phyloP scores from a whole-genome alignment of 768 basidiomycete genomes.

The Pleurotus ostreatus region DNA sequence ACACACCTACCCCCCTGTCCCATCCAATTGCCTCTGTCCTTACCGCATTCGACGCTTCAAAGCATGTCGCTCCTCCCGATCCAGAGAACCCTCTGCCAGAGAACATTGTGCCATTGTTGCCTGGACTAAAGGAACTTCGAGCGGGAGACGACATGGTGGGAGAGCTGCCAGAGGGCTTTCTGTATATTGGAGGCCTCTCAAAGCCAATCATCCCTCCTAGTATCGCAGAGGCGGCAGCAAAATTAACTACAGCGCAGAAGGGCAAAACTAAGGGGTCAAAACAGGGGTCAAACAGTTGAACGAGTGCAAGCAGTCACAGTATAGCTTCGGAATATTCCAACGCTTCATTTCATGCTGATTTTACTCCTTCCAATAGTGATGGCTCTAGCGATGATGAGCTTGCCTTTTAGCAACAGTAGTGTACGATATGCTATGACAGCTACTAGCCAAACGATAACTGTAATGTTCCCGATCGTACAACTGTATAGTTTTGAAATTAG shows the following conservation, averaged over 20 bases:
- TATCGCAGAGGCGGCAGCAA: background rate
- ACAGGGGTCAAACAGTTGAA: too few species aligned
- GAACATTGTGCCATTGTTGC: slow-evolving; percentile 5
- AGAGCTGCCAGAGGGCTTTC: slow-evolving; percentile 3
- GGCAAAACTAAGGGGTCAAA: too few species aligned
- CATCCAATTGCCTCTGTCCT: background rate
- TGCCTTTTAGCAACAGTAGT: background rate
- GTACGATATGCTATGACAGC: background rate
- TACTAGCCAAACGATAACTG: too few species aligned
- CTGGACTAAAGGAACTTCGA: slow-evolving; percentile 10
- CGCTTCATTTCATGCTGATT: background rate
- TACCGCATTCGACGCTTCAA: background rate
- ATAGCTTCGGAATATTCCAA: too few species aligned
- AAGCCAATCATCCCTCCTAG: background rate
- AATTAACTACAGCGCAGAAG: too few species aligned
- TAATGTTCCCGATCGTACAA: too few species aligned
- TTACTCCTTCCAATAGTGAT: background rate
- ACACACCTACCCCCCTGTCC: background rate
- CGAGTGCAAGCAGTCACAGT: too few species aligned
- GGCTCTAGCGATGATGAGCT: background rate
- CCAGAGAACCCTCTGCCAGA: background rate
- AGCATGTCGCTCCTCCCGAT: background rate
- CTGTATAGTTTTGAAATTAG: too few species aligned
- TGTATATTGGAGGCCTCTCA: slow-evolving; percentile 1
- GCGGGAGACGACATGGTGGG: slow-evolving; percentile 13